Evolutionary conservation across 805 yeast species (phyloP).

Genomic region (Candida dajiaensis): DNA sequence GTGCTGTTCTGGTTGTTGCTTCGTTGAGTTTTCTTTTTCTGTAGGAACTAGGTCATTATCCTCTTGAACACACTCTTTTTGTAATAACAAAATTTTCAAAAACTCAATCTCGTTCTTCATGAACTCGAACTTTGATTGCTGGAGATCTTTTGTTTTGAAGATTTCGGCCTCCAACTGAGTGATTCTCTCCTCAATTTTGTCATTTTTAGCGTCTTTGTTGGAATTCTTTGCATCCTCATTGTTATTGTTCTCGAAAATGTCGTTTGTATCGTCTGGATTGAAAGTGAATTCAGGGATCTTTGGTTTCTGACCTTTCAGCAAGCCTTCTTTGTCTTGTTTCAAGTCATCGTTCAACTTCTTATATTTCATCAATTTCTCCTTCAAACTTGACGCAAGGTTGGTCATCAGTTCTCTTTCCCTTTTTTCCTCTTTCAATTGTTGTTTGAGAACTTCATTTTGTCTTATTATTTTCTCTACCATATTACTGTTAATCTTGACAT

Average conservation of each 20-base stretch:
- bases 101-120: conserved; percentile 18
- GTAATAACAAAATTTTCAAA: conserved; percentile 13
- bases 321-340: conserved; percentile 17
- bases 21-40: neutral
- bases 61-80: neutral
- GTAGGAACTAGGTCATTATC: neutral
- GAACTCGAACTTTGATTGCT: conserved; percentile 12
- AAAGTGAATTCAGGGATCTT: conserved; percentile 3
- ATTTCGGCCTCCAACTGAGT: neutral
- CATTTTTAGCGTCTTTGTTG: neutral
- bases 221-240: neutral
- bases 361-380: conserved; percentile 31
- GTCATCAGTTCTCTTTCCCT: conserved; percentile 27
- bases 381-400: conserved; percentile 26
- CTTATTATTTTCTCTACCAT: conserved; percentile 32
- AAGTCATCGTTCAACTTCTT: conserved; percentile 26
- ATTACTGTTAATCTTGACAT: conserved; percentile 29
- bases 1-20: too few relatives aligned
- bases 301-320: conserved; percentile 13
- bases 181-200: neutral
- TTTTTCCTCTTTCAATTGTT: conserved; percentile 26
- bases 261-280: conserved; percentile 13
- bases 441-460: conserved; percentile 30
- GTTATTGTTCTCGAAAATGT: conserved; percentile 10
- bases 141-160: neutral